These are phyloP conservation scores for Scutellaria minor DNA, from an alignment of 257 asterid genomes.

Conservation along the genomic window DNA sequence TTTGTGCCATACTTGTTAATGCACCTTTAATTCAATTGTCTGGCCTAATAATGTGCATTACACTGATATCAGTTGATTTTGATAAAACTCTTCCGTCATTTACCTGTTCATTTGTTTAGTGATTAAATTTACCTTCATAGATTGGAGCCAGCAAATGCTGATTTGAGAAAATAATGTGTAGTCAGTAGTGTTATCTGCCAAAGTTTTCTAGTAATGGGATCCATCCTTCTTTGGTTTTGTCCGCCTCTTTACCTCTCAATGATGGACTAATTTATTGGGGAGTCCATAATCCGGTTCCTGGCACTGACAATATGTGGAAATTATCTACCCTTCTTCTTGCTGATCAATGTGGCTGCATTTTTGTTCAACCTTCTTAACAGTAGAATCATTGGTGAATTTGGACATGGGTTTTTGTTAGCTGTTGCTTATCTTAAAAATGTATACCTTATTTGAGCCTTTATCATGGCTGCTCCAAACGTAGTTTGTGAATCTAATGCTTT, in stretches of 20 bases:
- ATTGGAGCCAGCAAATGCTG: neutral
- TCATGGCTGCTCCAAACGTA: too few species aligned
- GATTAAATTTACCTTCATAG: neutral
- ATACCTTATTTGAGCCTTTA: too few species aligned
- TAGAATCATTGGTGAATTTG: too few species aligned
- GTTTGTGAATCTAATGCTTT: too few species aligned
- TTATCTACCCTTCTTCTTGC: neutral
- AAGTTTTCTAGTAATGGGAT: neutral
- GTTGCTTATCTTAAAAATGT: too few species aligned
- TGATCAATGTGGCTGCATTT: neutral
- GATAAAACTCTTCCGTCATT: conserved; percentile 8
- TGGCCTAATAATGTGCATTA: conserved; percentile 4
- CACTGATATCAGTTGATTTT: neutral
- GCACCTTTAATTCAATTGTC: neutral
- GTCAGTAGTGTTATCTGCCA: neutral
- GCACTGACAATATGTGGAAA: neutral
- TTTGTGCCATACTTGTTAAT: neutral
- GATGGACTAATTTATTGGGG: neutral
- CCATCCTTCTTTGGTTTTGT: neutral
- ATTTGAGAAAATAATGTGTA: neutral
- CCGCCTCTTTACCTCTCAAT: neutral
- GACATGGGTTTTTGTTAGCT: too few species aligned
- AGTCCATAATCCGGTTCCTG: neutral
- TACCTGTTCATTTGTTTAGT: neutral
- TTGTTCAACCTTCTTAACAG: neutral